Base-by-base conservation (phyloP, 805 yeast genomes). In the Candida wancherniae region DNA sequence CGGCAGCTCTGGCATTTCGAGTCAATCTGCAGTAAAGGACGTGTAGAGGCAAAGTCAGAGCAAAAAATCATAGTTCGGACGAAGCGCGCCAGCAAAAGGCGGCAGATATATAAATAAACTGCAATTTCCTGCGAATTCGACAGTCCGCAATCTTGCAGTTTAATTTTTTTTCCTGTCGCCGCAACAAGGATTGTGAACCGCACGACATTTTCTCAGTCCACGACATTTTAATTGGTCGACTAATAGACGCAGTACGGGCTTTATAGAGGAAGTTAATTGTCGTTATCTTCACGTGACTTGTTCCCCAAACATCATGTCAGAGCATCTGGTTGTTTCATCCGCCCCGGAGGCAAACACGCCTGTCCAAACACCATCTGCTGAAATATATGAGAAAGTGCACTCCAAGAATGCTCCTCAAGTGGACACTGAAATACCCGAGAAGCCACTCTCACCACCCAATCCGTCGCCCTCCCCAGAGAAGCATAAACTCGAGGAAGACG, bases 391-490 rank as follows among this genome's bases (percentile, higher is more conserved):
- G 24, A 55, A 48, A 31, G 39, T 43, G 9, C 52, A 29, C 19
- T 26, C 38, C 2, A 28, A 30, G 25, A 34, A 23, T 9, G 9
- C 37, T 9, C 28, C 39, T 4, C 33, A 23, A 20, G 23, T 24
- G 11, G 45, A 41, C 11, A 36, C 41, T 8, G 50, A 33, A 24
- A 34, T 30, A 15, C 55, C 59, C 0, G 65, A 57, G 29, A 61
- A 58, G 37, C 71, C 67, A 9, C 58, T 58, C 26, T 65, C 67
- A 24, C 73, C 68, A 10, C 72, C 71, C 6, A 57, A 61, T 24
- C 70, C 71, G 2, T 61, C 68, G 4, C 73, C 73, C 6, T 55
- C 62, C 15, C 67, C 67, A 0, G 63, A 52, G 26, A 56, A 61
- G 41, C 57, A 53, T 34, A 50, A 50, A 34, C 36, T 54, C 34